These are phyloP conservation scores for Mycena latifolia DNA, from an alignment of 768 basidiomycete species.

Conservation along the genomic window DNA sequence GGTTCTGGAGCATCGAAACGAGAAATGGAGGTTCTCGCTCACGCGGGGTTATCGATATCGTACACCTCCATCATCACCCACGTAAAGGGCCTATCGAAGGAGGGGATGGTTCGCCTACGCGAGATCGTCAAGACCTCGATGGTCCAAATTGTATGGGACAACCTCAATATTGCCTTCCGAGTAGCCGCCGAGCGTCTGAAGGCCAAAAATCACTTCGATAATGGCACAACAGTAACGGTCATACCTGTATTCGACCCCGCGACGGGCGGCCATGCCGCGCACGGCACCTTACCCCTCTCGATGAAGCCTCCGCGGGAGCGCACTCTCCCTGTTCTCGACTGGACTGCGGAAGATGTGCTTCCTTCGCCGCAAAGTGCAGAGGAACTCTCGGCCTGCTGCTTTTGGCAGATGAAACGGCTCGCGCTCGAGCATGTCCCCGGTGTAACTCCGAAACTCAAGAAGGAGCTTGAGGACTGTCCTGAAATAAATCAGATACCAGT, in stretches of 20 bases:
- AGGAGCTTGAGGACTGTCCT: not conserved
- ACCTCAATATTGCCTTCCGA: conserved; percentile 43
- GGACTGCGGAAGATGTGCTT: conserved; percentile 2
- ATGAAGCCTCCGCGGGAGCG: conserved; percentile 17
- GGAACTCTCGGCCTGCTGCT: conserved; percentile 1
- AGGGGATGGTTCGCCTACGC: conserved; percentile 26
- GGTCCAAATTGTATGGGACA: conserved; percentile 43
- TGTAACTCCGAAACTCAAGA: conserved; percentile 7
- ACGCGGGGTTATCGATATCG: conserved; percentile 31
- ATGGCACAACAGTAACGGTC: conserved; percentile 44
- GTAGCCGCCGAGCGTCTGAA: conserved; percentile 40
- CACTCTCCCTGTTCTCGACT: conserved; percentile 18
- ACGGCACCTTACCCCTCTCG: conserved; percentile 16
- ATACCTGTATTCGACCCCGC: conserved; percentile 35
- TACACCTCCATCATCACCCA: conserved; percentile 18
- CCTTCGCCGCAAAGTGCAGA: conserved; percentile 6
- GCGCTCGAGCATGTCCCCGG: conserved; percentile 23
- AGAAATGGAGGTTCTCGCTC: conserved; percentile 33
- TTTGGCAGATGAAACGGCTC: conserved; percentile 17
- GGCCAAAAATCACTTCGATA: conserved; percentile 43
- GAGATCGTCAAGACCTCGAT: conserved; percentile 33
- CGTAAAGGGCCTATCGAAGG: conserved; percentile 24
- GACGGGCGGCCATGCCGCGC: conserved; percentile 25
- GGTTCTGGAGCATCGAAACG: conserved; percentile 33
- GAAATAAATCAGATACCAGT: conserved; percentile 24